Evolutionary conservation across 1,284 basidiomycete species (phyloP).

Genomic region (Meripilus lineatus): DNA sequence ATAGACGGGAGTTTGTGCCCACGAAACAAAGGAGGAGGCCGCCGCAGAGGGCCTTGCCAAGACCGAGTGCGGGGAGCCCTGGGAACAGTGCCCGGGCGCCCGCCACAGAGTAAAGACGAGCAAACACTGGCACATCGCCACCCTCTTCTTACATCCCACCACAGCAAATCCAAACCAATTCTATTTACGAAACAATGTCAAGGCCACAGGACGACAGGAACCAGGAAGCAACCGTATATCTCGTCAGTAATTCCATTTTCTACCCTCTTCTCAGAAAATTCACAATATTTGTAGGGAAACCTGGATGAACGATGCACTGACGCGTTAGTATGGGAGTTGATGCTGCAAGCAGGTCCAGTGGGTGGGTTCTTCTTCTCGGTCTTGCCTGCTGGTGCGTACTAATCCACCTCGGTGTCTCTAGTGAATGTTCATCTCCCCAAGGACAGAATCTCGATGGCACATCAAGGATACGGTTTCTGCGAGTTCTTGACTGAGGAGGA

Average conservation of each 20-base stretch:
- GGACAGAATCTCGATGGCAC: slow-evolving; percentile 95
- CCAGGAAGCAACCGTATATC: slow-evolving; percentile 92
- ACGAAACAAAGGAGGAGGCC: no score
- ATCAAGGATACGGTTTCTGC: slow-evolving; percentile 99
- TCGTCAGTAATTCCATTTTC: slow-evolving; percentile 45
- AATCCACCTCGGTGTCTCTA: slow-evolving; percentile 27
- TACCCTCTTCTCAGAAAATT: background rate
- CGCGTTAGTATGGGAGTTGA: slow-evolving; percentile 95
- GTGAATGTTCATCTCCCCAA: slow-evolving; percentile 99
- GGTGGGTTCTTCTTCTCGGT: slow-evolving; percentile 48
- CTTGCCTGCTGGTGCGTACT: background rate
- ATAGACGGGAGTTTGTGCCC: no score
- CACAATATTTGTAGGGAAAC: slow-evolving; percentile 81
- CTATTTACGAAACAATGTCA: slow-evolving; percentile 47
- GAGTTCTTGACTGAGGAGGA: slow-evolving; percentile 98
- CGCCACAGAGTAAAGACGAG: no score
- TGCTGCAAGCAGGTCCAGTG: slow-evolving; percentile 97
- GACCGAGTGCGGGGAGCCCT: no score
- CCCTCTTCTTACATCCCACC: no score
- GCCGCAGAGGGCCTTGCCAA: no score
- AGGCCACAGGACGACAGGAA: slow-evolving; percentile 89
- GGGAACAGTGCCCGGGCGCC: no score
- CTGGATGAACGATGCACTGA: slow-evolving; percentile 94
- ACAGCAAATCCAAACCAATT: no score
- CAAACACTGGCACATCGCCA: no score